These are phyloP conservation scores for Phaeosphaeriaceae sp. DNA, from an alignment of 2,329 filamentous ascomycete species.

Conservation along the genomic window DNA sequence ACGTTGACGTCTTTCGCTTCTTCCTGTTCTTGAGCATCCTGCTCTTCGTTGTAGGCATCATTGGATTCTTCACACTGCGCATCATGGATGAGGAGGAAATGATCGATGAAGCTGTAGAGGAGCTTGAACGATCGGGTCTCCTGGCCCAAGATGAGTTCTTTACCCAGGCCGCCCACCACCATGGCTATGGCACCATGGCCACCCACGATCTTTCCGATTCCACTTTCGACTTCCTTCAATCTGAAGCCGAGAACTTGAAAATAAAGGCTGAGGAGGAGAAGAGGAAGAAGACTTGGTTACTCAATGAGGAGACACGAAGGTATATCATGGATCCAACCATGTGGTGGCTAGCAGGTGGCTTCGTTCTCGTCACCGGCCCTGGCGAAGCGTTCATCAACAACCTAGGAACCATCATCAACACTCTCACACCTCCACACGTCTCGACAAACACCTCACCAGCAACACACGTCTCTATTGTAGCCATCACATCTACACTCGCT, in stretches of 20 bases:
- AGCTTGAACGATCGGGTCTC: constrained; percentile 86
- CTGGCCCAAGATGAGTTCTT: constrained; percentile 79
- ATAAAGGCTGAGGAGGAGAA: constrained; percentile 60
- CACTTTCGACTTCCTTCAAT: constrained; percentile 53
- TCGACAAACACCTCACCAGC: constrained; percentile 67
- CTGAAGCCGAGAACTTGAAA: constrained; percentile 55
- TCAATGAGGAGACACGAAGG: constrained; percentile 86
- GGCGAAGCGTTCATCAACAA: constrained; percentile 99
- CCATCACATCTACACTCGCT: constrained; percentile 86
- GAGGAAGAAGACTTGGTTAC: constrained; percentile 84
- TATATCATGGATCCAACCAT: constrained; percentile 91
- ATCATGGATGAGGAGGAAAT: constrained; percentile 85
- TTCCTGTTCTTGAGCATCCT: constrained; percentile 83
- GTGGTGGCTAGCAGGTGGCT: constrained; percentile 92
- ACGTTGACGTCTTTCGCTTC: constrained; percentile 79
- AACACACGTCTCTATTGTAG: constrained; percentile 92
- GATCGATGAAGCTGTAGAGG: constrained; percentile 88
- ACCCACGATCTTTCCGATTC: constrained; percentile 55
- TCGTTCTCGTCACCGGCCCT: constrained; percentile 90
- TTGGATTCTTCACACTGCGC: constrained; percentile 75
- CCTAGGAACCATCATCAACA: constrained; percentile 89
- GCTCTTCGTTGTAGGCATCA: constrained; percentile 71
- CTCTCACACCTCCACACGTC: constrained; percentile 72
- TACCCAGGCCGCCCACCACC: constrained; percentile 59
- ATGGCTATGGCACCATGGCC: constrained; percentile 69